Evolutionary conservation across 106 monocot genomes (phyloP).

Genomic region (Triglochin maritima): DNA sequence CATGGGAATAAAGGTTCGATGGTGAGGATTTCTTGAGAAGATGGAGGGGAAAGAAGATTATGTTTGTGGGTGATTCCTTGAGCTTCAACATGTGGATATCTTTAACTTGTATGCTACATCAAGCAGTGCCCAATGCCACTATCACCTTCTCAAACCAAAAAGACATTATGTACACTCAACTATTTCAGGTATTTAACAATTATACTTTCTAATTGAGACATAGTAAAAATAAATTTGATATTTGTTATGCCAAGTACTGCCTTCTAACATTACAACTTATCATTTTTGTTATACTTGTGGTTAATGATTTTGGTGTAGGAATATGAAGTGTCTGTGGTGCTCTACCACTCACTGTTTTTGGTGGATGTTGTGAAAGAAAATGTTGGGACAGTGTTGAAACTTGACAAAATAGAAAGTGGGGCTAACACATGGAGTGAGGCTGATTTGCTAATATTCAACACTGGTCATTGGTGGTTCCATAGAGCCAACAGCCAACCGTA

Average conservation of each 20-base stretch:
- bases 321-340: constrained; percentile 39
- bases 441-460: constrained; percentile 48
- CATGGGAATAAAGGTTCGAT: constrained; percentile 22
- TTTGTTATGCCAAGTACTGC: neutral
- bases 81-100: constrained; percentile 33
- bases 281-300: no score
- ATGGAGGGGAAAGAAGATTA: constrained; percentile 30
- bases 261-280: no score
- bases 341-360: constrained; percentile 32
- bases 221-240: no score
- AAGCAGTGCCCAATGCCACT: constrained; percentile 17
- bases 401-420: constrained; percentile 40
- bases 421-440: constrained; percentile 26
- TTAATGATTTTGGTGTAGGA: constrained; percentile 21
- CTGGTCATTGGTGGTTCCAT: constrained; percentile 80
- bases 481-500: constrained; percentile 47
- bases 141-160: neutral
- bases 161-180: neutral
- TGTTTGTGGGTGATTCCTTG: constrained; percentile 48
- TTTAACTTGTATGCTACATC: constrained; percentile 38
- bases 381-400: constrained; percentile 30
- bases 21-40: constrained; percentile 28
- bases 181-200: constrained; percentile 3
- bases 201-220: no score
- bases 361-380: constrained; percentile 35